These are phyloP conservation scores for Tothia fuscella DNA, from an alignment of 2,329 filamentous ascomycete genomes.

Conservation along the genomic window DNA sequence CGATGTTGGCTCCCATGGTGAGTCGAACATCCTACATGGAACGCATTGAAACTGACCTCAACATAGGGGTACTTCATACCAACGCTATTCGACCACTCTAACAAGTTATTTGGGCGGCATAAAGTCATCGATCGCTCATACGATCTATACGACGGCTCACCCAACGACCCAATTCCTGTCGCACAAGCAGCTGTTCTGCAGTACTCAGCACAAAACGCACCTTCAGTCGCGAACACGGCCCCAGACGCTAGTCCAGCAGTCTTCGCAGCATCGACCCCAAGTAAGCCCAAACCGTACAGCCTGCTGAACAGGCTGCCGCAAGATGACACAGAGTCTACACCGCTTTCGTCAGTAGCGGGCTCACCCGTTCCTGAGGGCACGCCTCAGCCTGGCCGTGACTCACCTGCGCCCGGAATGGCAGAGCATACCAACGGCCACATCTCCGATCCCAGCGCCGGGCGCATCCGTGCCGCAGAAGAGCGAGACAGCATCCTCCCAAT, in stretches of 20 bases:
- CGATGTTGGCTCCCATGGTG: conserved; percentile 78
- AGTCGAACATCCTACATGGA: too few species aligned
- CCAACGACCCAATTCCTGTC: conserved; percentile 78
- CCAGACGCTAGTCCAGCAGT: conserved; percentile 35
- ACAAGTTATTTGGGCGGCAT: conserved; percentile 68
- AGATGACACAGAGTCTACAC: conserved; percentile 59
- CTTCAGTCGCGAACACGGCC: conserved; percentile 1
- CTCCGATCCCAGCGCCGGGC: conserved; percentile 36
- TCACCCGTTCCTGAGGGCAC: conserved; percentile 81
- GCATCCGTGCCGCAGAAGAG: conserved; percentile 43
- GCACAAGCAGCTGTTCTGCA: conserved; percentile 62
- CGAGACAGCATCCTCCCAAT: conserved; percentile 72
- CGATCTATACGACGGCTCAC: conserved; percentile 85
- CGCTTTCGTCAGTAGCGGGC: conserved; percentile 72
- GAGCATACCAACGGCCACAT: conserved; percentile 39
- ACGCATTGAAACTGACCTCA: conserved; percentile 4
- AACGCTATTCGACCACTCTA: conserved; percentile 67
- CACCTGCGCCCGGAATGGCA: conserved; percentile 25
- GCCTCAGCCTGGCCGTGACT: conserved; percentile 41
- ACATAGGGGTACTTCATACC: conserved; percentile 73
- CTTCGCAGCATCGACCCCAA: conserved; percentile 43
- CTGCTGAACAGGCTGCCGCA: conserved; percentile 51
- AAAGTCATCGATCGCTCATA: conserved; percentile 78
- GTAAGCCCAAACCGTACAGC: conserved; percentile 50
- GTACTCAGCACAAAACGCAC: conserved; percentile 32